A percentile compares a stretch with the other conserved stretches of the same genome.
Evolutionary conservation across 2,329 filamentous ascomycete species (phyloP).

Genomic region (Ophiostoma himal-ulmi): DNA sequence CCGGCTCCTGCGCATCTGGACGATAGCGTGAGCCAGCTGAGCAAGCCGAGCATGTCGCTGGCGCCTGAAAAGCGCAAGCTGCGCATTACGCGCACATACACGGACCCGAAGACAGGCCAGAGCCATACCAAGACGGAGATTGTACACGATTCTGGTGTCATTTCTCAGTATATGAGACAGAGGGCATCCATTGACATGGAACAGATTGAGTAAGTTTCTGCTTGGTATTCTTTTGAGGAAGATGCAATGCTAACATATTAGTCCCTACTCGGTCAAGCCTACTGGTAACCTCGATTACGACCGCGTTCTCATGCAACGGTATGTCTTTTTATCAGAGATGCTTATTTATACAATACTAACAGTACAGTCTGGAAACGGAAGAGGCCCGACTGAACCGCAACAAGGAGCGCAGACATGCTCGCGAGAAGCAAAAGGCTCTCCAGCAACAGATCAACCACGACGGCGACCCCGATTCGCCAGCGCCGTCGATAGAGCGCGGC

Average conservation of each 20-base stretch:
- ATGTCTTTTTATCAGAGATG: background rate
- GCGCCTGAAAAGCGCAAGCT: constrained; percentile 61
- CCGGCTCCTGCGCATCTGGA: constrained; percentile 42
- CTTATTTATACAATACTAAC: background rate
- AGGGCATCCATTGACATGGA: constrained; percentile 61
- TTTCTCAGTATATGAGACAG: constrained; percentile 82
- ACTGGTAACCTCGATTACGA: constrained; percentile 64
- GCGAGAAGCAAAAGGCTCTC: constrained; percentile 79
- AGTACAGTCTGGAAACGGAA: constrained; percentile 51
- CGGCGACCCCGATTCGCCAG: constrained; percentile 48
- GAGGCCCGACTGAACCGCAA: constrained; percentile 82
- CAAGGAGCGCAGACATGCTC: constrained; percentile 79
- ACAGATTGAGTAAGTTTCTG: constrained; percentile 58
- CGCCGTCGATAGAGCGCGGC: constrained; percentile 46
- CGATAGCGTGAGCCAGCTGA: constrained; percentile 75
- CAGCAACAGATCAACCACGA: constrained; percentile 39
- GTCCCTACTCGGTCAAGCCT: constrained; percentile 54
- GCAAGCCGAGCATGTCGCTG: constrained; percentile 58
- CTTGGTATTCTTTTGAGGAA: background rate
- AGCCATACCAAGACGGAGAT: constrained; percentile 56
- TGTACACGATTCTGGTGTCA: constrained; percentile 77
- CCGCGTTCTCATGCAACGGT: constrained; percentile 47
- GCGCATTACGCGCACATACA: constrained; percentile 63
- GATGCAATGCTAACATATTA: constrained; percentile 28
- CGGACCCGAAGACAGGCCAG: constrained; percentile 54